Conservation (phyloP, 306 rosid species). For the Vigna hirtella region DNA sequence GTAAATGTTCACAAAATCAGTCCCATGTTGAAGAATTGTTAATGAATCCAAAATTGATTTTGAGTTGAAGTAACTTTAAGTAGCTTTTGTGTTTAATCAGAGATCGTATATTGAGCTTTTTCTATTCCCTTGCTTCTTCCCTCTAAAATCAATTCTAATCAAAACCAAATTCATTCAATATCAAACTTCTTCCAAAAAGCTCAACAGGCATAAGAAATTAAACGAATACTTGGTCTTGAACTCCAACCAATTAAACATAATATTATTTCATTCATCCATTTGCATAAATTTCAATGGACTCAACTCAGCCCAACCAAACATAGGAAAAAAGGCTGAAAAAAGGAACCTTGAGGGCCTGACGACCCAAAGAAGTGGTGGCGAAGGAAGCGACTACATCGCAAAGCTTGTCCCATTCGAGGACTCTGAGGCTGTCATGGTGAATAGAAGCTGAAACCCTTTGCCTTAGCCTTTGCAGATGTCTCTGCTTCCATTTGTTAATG, state of each 20-base stretch:
- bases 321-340: neutral
- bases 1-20: neutral
- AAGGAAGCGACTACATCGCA: constrained; percentile 86
- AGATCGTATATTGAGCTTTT: neutral
- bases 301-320: neutral
- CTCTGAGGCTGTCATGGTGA: constrained; percentile 73
- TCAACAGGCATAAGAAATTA: neutral
- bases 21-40: neutral
- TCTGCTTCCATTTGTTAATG: constrained; percentile 35
- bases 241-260: neutral
- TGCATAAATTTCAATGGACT: neutral
- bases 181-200: neutral
- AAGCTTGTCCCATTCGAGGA: constrained; percentile 90
- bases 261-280: constrained; percentile 4
- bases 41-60: neutral
- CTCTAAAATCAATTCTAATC: neutral
- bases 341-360: constrained; percentile 72
- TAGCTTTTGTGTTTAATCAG: neutral
- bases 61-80: neutral
- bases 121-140: neutral
- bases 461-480: constrained; percentile 37
- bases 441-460: constrained; percentile 56
- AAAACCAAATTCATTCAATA: neutral
- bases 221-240: neutral
- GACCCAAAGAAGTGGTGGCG: constrained; percentile 83